phyloP scores from a whole-genome alignment of 1,284 basidiomycete species.

The Puccinia triticina region DNA sequence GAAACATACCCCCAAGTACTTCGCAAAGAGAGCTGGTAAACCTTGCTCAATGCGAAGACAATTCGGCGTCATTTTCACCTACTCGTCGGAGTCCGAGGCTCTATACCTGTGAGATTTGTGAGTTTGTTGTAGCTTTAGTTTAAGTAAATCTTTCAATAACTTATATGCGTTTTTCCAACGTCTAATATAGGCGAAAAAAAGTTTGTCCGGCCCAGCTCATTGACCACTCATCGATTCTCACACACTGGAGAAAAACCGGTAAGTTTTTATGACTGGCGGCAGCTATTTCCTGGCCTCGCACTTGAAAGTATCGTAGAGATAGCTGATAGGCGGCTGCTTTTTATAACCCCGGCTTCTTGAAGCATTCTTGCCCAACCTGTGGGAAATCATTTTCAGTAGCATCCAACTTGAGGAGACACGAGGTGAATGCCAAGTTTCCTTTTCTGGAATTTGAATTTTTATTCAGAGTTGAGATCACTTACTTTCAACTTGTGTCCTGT shows the following conservation, averaged over 20 bases:
- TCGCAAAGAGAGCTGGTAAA: not conserved
- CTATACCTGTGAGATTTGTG: constrained; percentile 40
- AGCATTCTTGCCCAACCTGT: constrained; percentile 35
- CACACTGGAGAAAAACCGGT: constrained; percentile 48
- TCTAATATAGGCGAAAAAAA: constrained; percentile 30
- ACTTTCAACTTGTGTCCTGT: too few species aligned
- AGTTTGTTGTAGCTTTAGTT: not conserved
- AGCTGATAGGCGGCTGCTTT: not conserved
- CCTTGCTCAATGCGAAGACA: not conserved
- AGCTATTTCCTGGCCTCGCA: not conserved
- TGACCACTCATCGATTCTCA: constrained; percentile 41
- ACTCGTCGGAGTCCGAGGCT: constrained; percentile 25
- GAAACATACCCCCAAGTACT: not conserved
- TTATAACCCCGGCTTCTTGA: not conserved
- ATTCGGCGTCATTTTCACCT: not conserved
- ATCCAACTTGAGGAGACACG: constrained; percentile 43
- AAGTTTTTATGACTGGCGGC: not conserved
- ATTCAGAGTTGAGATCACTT: too few species aligned
- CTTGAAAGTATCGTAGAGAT: not conserved
- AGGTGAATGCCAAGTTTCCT: constrained; percentile 17
- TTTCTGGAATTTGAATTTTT: not conserved
- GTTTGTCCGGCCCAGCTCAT: constrained; percentile 36
- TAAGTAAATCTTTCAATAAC: not conserved
- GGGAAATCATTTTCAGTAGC: constrained; percentile 46
- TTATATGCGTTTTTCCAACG: not conserved